These are phyloP conservation scores for Candida vaughaniae DNA, from an alignment of 805 yeast genomes.

Conservation along the genomic window DNA sequence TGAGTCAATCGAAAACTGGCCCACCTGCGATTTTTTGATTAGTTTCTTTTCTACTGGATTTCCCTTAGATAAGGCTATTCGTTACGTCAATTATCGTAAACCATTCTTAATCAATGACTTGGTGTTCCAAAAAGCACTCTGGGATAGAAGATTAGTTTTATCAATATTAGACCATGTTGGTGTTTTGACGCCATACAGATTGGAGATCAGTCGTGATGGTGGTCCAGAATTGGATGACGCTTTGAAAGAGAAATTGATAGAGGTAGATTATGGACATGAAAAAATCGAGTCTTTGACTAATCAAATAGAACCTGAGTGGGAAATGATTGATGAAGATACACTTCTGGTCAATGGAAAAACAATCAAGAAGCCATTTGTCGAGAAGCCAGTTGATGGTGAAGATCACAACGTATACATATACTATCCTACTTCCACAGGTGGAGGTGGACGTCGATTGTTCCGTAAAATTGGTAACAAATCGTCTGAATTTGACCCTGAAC, in stretches of 20 bases:
- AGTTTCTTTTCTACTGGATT: slow-evolving; percentile 95
- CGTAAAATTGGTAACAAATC: slow-evolving; percentile 96
- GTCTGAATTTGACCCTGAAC: slow-evolving; percentile 87
- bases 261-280: slow-evolving; percentile 32
- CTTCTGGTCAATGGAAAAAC: slow-evolving; percentile 68
- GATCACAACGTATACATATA: slow-evolving; percentile 95
- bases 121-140: slow-evolving; percentile 86
- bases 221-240: slow-evolving; percentile 80
- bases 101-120: slow-evolving; percentile 90
- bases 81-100: slow-evolving; percentile 82
- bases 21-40: slow-evolving; percentile 93
- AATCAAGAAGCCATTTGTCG: slow-evolving; percentile 89
- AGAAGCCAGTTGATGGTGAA: slow-evolving; percentile 98
- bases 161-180: slow-evolving; percentile 70
- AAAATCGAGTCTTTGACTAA: slow-evolving; percentile 65
- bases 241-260: slow-evolving; percentile 48
- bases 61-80: slow-evolving; percentile 93
- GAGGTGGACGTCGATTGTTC: slow-evolving; percentile 94
- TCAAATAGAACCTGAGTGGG: slow-evolving; percentile 73
- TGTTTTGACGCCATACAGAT: slow-evolving; percentile 88
- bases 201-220: slow-evolving; percentile 93
- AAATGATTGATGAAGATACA: slow-evolving; percentile 79
- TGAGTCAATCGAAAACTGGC: slow-evolving; percentile 96
- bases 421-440: slow-evolving; percentile 85
- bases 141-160: slow-evolving; percentile 94